phyloP scores from a whole-genome alignment of 176 grass and related monocot species.

The Thinopyrum elongatum region DNA sequence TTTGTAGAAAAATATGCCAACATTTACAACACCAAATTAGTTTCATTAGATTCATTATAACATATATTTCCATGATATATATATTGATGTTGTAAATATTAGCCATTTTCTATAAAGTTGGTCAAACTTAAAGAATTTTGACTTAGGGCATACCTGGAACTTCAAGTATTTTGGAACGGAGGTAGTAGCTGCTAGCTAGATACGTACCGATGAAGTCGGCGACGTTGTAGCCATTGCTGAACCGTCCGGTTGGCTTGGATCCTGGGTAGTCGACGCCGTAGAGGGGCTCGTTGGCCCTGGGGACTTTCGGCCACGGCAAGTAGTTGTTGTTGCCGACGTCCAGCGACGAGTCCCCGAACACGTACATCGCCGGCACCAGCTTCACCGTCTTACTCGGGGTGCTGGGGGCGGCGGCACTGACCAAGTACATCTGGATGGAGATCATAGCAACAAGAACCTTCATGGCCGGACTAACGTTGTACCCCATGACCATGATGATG shows the following conservation, averaged over 20 bases:
- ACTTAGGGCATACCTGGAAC: too few relatives aligned
- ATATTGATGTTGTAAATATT: too few relatives aligned
- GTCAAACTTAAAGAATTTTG: too few relatives aligned
- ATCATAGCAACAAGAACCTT: not conserved
- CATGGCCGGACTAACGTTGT: not conserved
- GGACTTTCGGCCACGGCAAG: not conserved
- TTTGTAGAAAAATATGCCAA: too few relatives aligned
- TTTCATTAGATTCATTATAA: too few relatives aligned
- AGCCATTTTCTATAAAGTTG: too few relatives aligned
- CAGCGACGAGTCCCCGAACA: constrained; percentile 43
- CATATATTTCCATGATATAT: too few relatives aligned
- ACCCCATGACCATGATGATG: not conserved
- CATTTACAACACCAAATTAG: too few relatives aligned
- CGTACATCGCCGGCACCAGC: constrained; percentile 37
- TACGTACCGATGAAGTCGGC: constrained; percentile 42
- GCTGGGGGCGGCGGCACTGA: not conserved
- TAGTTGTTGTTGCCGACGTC: constrained; percentile 56
- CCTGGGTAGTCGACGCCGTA: constrained; percentile 42
- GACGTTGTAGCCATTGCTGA: constrained; percentile 60
- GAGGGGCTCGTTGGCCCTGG: constrained; percentile 32
- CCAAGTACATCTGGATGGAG: not conserved
- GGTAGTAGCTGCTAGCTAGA: not conserved
- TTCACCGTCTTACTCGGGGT: not conserved
- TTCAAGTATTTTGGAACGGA: too few relatives aligned
- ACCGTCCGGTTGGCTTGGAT: constrained; percentile 45